phyloP scores from a whole-genome alignment of 2,329 filamentous ascomycete species.

The Sphaceloma murrayae region DNA sequence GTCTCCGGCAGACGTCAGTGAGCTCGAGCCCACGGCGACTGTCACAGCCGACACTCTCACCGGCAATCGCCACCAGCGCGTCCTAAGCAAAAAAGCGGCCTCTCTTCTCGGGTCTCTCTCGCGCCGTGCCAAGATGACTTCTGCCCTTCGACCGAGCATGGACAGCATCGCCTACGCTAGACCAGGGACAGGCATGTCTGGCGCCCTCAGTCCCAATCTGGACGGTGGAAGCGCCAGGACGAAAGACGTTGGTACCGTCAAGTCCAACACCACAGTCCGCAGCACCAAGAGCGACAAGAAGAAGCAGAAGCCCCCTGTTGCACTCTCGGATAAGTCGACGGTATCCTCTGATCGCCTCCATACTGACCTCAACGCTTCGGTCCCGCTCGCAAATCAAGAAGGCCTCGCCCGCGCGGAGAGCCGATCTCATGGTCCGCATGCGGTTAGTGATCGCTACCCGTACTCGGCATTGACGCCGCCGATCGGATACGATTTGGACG shows the following conservation, averaged over 20 bases:
- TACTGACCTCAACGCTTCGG: slow-evolving; percentile 5
- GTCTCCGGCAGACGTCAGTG: slow-evolving; percentile 11
- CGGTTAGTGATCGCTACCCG: slow-evolving; percentile 38
- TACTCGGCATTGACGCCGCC: slow-evolving; percentile 39
- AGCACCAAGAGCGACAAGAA: not conserved
- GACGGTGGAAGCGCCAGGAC: slow-evolving; percentile 1
- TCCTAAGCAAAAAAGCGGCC: slow-evolving; percentile 27
- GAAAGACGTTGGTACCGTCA: slow-evolving; percentile 4
- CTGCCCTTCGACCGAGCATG: slow-evolving; percentile 6
- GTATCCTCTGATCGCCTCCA: no score
- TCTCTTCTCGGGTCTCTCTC: slow-evolving; percentile 30
- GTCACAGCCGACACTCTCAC: slow-evolving; percentile 28
- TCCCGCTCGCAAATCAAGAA: not conserved
- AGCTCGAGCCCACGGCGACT: slow-evolving; percentile 23
- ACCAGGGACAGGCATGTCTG: not conserved
- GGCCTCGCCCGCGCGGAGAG: not conserved
- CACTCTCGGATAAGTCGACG: no score
- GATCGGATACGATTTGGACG: slow-evolving; percentile 32
- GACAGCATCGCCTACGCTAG: slow-evolving; percentile 8
- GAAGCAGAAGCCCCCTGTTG: not conserved
- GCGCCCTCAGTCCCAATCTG: not conserved
- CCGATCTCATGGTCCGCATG: not conserved
- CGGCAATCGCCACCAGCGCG: slow-evolving; percentile 21
- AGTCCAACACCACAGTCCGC: not conserved
- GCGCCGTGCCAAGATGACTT: slow-evolving; percentile 19